Evolutionary conservation across 768 basidiomycete genomes (phyloP).

Genomic region (Lentinula edodes): DNA sequence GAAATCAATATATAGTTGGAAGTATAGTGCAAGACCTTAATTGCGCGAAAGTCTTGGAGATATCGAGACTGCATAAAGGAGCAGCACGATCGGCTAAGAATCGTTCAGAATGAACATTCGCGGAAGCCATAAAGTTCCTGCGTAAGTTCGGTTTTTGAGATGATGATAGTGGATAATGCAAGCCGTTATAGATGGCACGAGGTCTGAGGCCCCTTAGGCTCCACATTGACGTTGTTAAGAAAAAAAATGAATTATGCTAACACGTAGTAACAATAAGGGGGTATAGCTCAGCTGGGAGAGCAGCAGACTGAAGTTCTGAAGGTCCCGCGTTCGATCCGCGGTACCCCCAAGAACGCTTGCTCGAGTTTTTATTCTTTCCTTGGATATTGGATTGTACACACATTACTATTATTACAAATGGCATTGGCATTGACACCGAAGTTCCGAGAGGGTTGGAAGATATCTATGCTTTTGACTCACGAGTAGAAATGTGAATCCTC

Average conservation of each 20-base stretch:
- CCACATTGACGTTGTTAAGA: no score
- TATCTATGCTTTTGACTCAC: no score
- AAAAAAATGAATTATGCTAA: no score
- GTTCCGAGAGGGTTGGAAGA: no score
- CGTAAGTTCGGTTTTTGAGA: background rate
- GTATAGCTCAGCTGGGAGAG: conserved; percentile 17
- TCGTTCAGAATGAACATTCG: conserved; percentile 36
- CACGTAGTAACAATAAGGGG: background rate
- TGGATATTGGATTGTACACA: no score
- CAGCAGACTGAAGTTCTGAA: conserved; percentile 18
- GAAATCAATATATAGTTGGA: background rate
- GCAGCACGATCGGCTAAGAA: conserved; percentile 73
- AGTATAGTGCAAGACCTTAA: conserved; percentile 40
- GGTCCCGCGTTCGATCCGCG: conserved; percentile 21
- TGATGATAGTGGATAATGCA: background rate
- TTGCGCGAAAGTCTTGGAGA: conserved; percentile 63
- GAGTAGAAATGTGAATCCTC: no score
- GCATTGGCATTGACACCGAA: no score
- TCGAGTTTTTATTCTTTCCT: background rate
- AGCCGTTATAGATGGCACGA: background rate
- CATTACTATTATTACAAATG: no score
- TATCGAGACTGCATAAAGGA: conserved; percentile 71
- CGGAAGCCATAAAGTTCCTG: background rate
- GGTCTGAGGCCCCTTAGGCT: no score
- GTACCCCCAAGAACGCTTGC: conserved; percentile 10